A percentile compares a stretch with the other conserved stretches of the same genome.
Conservation (phyloP, 2,329 filamentous ascomycete genomes). For the Lecanoromycetidae sp. region DNA sequence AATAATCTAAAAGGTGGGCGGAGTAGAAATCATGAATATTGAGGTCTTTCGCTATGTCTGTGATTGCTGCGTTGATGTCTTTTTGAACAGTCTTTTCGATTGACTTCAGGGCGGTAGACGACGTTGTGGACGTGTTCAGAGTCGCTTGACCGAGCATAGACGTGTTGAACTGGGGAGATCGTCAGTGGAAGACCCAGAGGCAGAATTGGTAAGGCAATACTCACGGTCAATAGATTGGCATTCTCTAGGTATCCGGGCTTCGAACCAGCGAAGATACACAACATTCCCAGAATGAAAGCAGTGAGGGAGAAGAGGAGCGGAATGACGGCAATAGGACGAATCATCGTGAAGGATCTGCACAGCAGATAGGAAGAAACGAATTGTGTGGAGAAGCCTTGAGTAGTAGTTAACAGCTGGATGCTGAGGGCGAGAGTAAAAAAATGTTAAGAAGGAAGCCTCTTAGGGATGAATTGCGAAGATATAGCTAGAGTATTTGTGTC, state of each 20-base stretch:
- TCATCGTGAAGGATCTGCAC: slow-evolving; percentile 1
- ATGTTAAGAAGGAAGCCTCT: too few relatives aligned
- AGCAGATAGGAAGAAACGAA: slow-evolving; percentile 2
- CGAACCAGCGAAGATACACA: slow-evolving; percentile 50
- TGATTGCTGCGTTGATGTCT: slow-evolving; percentile 27
- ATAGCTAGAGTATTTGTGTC: too few relatives aligned
- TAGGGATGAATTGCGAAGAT: too few relatives aligned
- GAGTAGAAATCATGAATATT: slow-evolving; percentile 51
- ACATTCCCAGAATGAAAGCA: slow-evolving; percentile 46
- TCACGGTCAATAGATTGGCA: slow-evolving; percentile 45
- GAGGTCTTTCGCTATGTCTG: slow-evolving; percentile 34
- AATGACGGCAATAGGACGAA: slow-evolving; percentile 1
- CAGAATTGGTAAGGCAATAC: slow-evolving; percentile 16
- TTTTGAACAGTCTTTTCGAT: slow-evolving; percentile 33
- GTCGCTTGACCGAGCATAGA: slow-evolving; percentile 38
- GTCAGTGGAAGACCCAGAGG: not conserved
- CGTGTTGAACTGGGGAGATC: slow-evolving; percentile 39
- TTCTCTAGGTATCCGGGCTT: slow-evolving; percentile 45
- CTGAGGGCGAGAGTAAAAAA: too few relatives aligned
- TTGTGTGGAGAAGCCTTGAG: not conserved
- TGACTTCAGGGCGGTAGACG: slow-evolving; percentile 22
- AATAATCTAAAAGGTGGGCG: slow-evolving; percentile 49
- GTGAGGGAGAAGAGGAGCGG: slow-evolving; percentile 40
- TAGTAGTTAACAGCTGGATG: not conserved
- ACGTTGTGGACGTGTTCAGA: slow-evolving; percentile 21